These are phyloP conservation scores for rapeseed (Brassica napus) DNA, from an alignment of 345 rosid species.

Conservation along the genomic window Da-Ae NC_063450.1:52527001-52527500, in stretches of 20 bases:
- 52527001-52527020: slow-evolving; percentile 34
- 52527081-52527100: slow-evolving; percentile 46
- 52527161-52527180: slow-evolving; percentile 40
- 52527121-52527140: slow-evolving; percentile 28
- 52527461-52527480: too few species aligned
- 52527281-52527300: slow-evolving; percentile 32
- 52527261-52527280: background rate
- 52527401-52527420: too few species aligned
- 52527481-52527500: too few species aligned
- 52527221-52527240: slow-evolving; percentile 31
- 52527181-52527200: slow-evolving; percentile 35
- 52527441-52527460: too few species aligned
- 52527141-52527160: slow-evolving; percentile 45
- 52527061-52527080: slow-evolving; percentile 46
- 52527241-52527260: slow-evolving; percentile 24
- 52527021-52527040: slow-evolving; percentile 38
- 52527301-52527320: slow-evolving; percentile 7
- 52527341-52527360: too few species aligned
- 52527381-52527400: too few species aligned
- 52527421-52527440: too few species aligned
- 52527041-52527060: slow-evolving; percentile 38
- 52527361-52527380: too few species aligned
- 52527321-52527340: background rate
- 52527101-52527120: slow-evolving; percentile 36
- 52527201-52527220: slow-evolving; percentile 3